Base-by-base conservation (phyloP, 2,329 filamentous ascomycete genomes). In the Colletotrichum spinosum region DNA sequence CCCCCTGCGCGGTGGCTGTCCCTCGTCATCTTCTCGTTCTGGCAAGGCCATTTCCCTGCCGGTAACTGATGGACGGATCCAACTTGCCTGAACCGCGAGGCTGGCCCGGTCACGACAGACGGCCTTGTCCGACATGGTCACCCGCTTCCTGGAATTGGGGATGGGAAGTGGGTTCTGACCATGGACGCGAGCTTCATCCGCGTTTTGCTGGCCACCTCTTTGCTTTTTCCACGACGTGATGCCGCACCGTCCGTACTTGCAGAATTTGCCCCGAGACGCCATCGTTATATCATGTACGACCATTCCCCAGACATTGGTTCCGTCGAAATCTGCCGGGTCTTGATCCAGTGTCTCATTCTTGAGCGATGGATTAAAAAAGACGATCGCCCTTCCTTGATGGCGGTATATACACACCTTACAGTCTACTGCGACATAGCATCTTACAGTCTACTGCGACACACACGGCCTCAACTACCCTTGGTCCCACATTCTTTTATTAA, bases 51-150 rank as follows among this genome's bases (percentile, higher is more conserved):
- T 44, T 10, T 35, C 8, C 42, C 39, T 55, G 17, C 11, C 39
- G 45, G 39, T 25, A 25, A 33, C 33, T 7, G 33, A 34, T 48
- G 15, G 25, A 38, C 33, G 44, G 7, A 34, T 7, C 52, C 55
- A 9, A 12, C 44, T 13, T 50, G 50, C 44, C 48, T 54, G 41
- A 13, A 33, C 39, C 45, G 39, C 11, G 12, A 60, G 38, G 44
- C 38, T 52, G 45, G 51, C 8, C 33, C 38, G 17, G 45, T 34
- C n/a, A 52, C 56, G 35, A 35, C 51, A 37, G 56, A 46, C 33
- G 17, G 13, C 12, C 58, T 46, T 39, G 33, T 39, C 45, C 57
- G 34, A 51, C 51, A 8, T 17, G 60, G 51, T 37, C 58, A 61
- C 44, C 58, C 58, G 44, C 45, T 37, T 54, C 50, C 45, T 39